These are phyloP conservation scores for Hanseniaspora occidentalis DNA, from an alignment of 805 yeast genomes.

Conservation along the genomic window DNA sequence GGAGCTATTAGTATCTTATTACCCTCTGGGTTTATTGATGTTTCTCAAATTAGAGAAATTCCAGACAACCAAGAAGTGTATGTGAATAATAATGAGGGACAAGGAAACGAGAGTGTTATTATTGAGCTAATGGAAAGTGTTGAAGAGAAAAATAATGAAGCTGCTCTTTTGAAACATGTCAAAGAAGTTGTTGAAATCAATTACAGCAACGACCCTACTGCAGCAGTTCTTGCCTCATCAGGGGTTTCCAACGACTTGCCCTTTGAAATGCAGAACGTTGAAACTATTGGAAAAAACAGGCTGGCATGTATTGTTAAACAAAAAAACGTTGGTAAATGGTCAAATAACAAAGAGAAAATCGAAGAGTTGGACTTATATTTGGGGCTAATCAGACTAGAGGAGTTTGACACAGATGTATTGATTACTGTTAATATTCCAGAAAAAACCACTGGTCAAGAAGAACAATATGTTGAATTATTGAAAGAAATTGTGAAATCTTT, in stretches of 20 bases:
- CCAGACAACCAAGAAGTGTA: slow-evolving; percentile 95
- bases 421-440: slow-evolving; percentile 52
- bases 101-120: slow-evolving; percentile 40
- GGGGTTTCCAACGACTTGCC: too few species aligned
- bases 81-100: slow-evolving; percentile 32
- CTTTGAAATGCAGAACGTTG: background rate
- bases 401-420: slow-evolving; percentile 46
- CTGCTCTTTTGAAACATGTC: slow-evolving; percentile 41
- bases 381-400: slow-evolving; percentile 42
- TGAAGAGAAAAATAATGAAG: slow-evolving; percentile 23
- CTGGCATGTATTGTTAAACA: slow-evolving; percentile 33
- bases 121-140: slow-evolving; percentile 51
- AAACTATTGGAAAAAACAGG: background rate
- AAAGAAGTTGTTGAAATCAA: slow-evolving; percentile 33
- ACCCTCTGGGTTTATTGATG: slow-evolving; percentile 60
- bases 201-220: background rate
- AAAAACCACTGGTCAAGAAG: background rate
- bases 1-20: slow-evolving; percentile 59
- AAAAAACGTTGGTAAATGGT: slow-evolving; percentile 9
- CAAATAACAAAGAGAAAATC: slow-evolving; percentile 7
- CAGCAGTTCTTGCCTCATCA: too few species aligned
- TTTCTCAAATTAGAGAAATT: slow-evolving; percentile 62
- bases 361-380: slow-evolving; percentile 31
- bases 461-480: background rate
- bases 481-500: slow-evolving; percentile 2